Conservation (phyloP, 2,329 filamentous ascomycete species). For the Pseudogymnoascus sp. region DNA sequence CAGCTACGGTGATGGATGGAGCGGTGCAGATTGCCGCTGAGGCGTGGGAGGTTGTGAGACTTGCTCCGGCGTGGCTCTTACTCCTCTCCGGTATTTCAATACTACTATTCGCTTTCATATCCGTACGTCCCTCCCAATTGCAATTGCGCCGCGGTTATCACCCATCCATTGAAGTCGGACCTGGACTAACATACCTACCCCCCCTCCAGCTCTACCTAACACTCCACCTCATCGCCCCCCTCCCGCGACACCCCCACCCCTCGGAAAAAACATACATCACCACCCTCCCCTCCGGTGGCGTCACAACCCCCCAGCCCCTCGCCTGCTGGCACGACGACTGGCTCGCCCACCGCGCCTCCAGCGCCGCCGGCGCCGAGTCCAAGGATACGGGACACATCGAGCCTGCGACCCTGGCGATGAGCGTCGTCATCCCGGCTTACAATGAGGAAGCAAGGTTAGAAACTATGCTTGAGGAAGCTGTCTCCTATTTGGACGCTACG, state of each 20-base stretch:
- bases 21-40: not conserved
- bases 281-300: constrained; percentile 55
- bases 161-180: too few species aligned
- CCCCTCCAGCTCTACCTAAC: constrained; percentile 51
- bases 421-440: constrained; percentile 88
- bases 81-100: not conserved
- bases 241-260: constrained; percentile 62
- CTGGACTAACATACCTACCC: constrained; percentile 6
- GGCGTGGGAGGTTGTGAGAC: not conserved
- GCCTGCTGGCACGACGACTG: constrained; percentile 84
- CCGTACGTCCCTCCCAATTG: not conserved
- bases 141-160: too few species aligned
- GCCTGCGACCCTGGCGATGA: constrained; percentile 73
- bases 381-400: constrained; percentile 52
- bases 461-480: constrained; percentile 83
- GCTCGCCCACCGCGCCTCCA: constrained; percentile 51
- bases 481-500: constrained; percentile 71
- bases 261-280: constrained; percentile 85
- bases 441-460: constrained; percentile 82
- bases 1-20: not conserved
- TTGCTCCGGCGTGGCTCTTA: not conserved
- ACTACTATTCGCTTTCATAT: not conserved
- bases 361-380: constrained; percentile 29
- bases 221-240: constrained; percentile 69
- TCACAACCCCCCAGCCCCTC: constrained; percentile 47